Conservation (phyloP, 371 early-diverging fungal genomes). For the Cokeromyces recurvatus region DNA sequence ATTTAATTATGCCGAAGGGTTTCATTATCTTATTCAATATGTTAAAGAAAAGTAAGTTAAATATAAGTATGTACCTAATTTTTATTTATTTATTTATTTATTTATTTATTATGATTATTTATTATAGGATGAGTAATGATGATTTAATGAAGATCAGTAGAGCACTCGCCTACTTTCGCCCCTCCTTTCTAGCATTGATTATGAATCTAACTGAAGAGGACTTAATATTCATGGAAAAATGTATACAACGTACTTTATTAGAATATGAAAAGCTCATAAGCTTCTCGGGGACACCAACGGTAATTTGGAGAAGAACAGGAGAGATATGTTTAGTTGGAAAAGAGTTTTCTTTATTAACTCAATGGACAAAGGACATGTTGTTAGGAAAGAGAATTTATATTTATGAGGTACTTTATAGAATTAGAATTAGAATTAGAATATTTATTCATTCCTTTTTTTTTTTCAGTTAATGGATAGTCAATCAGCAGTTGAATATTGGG, state of each 20-base stretch:
- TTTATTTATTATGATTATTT: background rate
- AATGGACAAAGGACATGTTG: slow-evolving; percentile 78
- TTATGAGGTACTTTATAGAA: slow-evolving; percentile 52
- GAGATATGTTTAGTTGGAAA: slow-evolving; percentile 89
- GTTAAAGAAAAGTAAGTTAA: slow-evolving; percentile 67
- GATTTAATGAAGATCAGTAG: slow-evolving; percentile 84
- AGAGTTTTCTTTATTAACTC: slow-evolving; percentile 85
- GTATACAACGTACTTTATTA: slow-evolving; percentile 80
- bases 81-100: slow-evolving; percentile 1
- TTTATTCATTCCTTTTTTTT: background rate
- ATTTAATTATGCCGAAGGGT: slow-evolving; percentile 85
- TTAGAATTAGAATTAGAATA: slow-evolving; percentile 6
- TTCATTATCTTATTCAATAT: slow-evolving; percentile 76
- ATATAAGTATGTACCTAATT: background rate
- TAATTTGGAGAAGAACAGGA: slow-evolving; percentile 91
- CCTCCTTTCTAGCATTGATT: slow-evolving; percentile 84
- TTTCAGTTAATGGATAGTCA: slow-evolving; percentile 80
- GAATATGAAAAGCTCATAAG: slow-evolving; percentile 89
- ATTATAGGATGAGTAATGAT: slow-evolving; percentile 72
- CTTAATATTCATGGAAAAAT: slow-evolving; percentile 87
- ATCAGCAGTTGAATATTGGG: slow-evolving; percentile 91
- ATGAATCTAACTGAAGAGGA: slow-evolving; percentile 90
- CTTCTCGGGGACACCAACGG: slow-evolving; percentile 93
- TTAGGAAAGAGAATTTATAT: slow-evolving; percentile 71
- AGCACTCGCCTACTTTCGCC: slow-evolving; percentile 83